Percentiles rank a stretch among this genome's conserved stretches.
These are phyloP conservation scores for Ceratocystis huliohia DNA, from an alignment of 2,329 filamentous ascomycete species.

Conservation along the genomic window DNA sequence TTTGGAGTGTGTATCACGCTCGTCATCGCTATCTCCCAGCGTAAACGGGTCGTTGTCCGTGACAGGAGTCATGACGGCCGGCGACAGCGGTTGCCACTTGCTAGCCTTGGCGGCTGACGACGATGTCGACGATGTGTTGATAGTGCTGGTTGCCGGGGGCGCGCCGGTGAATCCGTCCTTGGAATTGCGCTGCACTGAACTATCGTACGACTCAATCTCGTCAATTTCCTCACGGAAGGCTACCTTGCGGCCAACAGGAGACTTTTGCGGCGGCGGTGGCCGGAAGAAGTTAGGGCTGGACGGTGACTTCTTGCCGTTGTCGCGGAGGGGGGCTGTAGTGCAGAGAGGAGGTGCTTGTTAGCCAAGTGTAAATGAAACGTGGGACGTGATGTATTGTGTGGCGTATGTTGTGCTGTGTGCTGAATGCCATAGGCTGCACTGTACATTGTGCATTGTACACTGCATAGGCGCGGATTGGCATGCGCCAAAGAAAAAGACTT, in stretches of 20 bases:
- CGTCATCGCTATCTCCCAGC: slow-evolving; percentile 87
- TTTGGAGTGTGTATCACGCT: slow-evolving; percentile 46
- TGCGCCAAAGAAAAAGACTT: slow-evolving; percentile 27
- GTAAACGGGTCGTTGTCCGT: slow-evolving; percentile 89
- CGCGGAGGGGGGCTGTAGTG: slow-evolving; percentile 41
- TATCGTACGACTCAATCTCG: slow-evolving; percentile 61
- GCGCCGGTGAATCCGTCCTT: slow-evolving; percentile 33
- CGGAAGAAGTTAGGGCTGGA: slow-evolving; percentile 75
- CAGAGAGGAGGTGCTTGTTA: slow-evolving; percentile 22
- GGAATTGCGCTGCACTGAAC: slow-evolving; percentile 43
- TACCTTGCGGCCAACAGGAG: slow-evolving; percentile 42
- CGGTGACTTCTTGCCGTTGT: slow-evolving; percentile 39
- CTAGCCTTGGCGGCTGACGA: slow-evolving; percentile 53
- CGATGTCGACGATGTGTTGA: slow-evolving; percentile 23
- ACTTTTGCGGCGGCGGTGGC: slow-evolving; percentile 37
- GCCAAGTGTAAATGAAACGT: slow-evolving; percentile 21
- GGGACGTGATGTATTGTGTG: background rate
- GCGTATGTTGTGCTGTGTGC: too few relatives aligned
- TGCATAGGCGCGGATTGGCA: background rate
- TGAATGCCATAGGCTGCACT: too few relatives aligned
- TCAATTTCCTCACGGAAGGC: slow-evolving; percentile 54
- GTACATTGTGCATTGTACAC: too few relatives aligned
- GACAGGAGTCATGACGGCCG: slow-evolving; percentile 43
- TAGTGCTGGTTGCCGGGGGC: background rate
- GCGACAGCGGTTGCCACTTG: slow-evolving; percentile 93